Evolutionary conservation across 176 grass and related monocot species (phyloP).

Genomic region (Miscanthus lutarioriparius): DNA sequence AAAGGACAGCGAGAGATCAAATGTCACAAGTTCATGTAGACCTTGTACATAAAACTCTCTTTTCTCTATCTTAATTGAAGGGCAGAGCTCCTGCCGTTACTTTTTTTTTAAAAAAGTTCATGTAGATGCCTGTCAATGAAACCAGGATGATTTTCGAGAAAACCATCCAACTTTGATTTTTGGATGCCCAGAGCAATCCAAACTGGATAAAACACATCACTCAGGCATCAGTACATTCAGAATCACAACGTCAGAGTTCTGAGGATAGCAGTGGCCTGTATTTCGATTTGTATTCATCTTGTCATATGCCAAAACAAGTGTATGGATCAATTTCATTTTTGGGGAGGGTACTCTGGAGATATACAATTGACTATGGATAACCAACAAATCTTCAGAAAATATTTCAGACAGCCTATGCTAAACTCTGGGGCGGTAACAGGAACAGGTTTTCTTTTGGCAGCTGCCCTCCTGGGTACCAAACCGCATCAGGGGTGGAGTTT

Average conservation of each 20-base stretch:
- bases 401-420: slow-evolving; percentile 48
- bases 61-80: too few relatives aligned
- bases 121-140: background rate
- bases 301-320: slow-evolving; percentile 51
- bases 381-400: slow-evolving; percentile 45
- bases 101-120: background rate
- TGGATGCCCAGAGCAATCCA: background rate
- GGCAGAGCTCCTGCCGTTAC: too few relatives aligned
- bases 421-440: slow-evolving; percentile 29
- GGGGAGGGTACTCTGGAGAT: slow-evolving; percentile 35
- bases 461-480: slow-evolving; percentile 29
- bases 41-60: too few relatives aligned
- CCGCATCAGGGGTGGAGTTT: slow-evolving; percentile 13
- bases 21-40: background rate
- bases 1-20: too few relatives aligned
- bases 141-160: background rate
- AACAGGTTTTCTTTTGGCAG: slow-evolving; percentile 44
- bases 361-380: slow-evolving; percentile 59
- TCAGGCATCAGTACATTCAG: background rate
- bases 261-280: slow-evolving; percentile 30
- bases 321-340: slow-evolving; percentile 42
- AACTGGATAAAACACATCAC: background rate
- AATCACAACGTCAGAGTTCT: background rate
- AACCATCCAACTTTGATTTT: background rate
- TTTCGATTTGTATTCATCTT: slow-evolving; percentile 51